Evolutionary conservation across 352 stramenopile genomes (phyloP), one percentile per base, ranked within the genome.

Genomic region (Phytophthora cajani): DNA sequence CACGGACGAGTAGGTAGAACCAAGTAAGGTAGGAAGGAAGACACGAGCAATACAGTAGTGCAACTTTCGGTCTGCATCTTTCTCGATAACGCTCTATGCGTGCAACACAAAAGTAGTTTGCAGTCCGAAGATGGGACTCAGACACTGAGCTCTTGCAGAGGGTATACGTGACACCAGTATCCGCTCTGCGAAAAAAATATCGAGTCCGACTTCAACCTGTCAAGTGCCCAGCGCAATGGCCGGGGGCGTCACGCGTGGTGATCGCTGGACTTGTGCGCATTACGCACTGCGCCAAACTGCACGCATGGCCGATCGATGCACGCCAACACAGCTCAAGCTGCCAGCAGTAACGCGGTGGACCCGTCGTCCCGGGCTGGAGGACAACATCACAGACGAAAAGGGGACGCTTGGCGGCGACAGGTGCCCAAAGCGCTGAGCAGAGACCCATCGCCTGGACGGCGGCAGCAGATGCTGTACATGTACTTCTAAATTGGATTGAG

Each of bases 1-100:
- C 5, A 69, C 69, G 51, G 77, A 81, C 38, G 66, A 84, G 67
- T 81, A 74, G 59, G 54, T 53, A 52, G 50, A 53, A 27, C 16
- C 10, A 46, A 46, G 5, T 14, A 46, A 17, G 38, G 5, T 32
- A 40, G 46, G 5, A 40, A 40, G 50, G 23, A 54, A n/a, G 30
- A 50, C 56, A 61, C 17, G 14, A 46, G 38, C 38, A 46, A 59
- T 52, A 65, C 67, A 75, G 42, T 64, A 64, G 51, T 62, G 27
- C 40, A 72, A 61, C 38, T 44, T 67, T 30, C 16, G 12, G 23
- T 27, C 23, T 27, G 23, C 23, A 27, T 27, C 3, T 27, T 57
- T 57, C 12, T 12, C 32, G 38, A 46, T 19, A 46, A 46, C 14
- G 36, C 36, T 30, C 27, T 6, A 30, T 30, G 27, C 27, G 32